Evolutionary conservation across 148 eudicot genomes (phyloP), one percentile per base, ranked within the genome.

Genomic region (Heliamphora exappendiculata): DNA sequence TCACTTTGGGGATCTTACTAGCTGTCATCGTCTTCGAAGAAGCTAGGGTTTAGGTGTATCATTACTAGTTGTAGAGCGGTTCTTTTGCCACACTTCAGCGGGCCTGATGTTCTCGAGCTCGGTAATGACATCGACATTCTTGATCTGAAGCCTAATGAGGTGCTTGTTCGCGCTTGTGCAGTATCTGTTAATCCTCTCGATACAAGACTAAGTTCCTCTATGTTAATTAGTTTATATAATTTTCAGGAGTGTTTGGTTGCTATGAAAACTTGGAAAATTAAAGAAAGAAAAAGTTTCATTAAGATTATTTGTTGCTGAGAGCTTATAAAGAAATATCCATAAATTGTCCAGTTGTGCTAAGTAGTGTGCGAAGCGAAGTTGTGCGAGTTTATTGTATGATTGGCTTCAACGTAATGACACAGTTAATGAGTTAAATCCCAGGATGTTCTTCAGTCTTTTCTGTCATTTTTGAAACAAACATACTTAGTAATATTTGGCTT

Each of bases 151-250:
- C 87, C 91, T 34, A 81, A 87, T 71, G 86, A 95, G 73, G 97
- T 92, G 7, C 96, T 95, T 22, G 93, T 95, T 78, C 92, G 93
- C 31, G 80, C 94, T 76, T 88, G 89, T 28, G 99, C 99, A 8
- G 99, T 95, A 14, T 92, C 99, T 1, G 76, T 95, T 71, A 95
- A 95, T 82, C 99, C 97, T 34, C 96, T 95, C 29, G 97, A 95
- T 78, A 81, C 82, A 45, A 87, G 96, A 44, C 97, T 95, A 44
- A 67, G 91, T 81, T 9, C 73, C 7, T 50, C 47, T 17, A 24
- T 13, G 36, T 39, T 34, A 41, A 29, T 57, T 11, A 7, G 7
- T 50, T 53, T 24, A 0, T 72, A 1, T 31, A 10, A 28, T 26
- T 53, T 73, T 79, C 5, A 39, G 51, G 28, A 11, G 16, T 34